Conservation (phyloP, 345 rosid species). For the Luvunga scandens region DNA sequence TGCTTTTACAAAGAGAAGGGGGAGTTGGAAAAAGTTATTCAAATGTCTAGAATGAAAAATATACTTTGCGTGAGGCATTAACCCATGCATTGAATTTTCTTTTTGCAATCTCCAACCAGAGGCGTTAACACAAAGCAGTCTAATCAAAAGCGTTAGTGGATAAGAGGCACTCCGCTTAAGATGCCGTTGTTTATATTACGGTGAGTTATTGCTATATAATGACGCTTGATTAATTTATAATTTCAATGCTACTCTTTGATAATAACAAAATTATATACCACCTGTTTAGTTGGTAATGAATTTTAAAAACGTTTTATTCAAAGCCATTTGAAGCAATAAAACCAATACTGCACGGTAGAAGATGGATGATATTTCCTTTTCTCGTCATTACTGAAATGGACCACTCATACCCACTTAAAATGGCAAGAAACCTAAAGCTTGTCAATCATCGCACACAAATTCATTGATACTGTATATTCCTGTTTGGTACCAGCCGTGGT, state of each 20-base stretch:
- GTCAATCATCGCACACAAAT: neutral
- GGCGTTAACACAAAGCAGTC: neutral
- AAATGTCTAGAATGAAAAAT: neutral
- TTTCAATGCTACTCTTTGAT: too few species aligned
- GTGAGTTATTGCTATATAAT: neutral
- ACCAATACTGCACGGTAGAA: neutral
- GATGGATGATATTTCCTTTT: constrained; percentile 1
- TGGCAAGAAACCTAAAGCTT: neutral
- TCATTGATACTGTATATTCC: neutral
- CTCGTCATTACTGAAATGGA: neutral
- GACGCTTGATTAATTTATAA: too few species aligned
- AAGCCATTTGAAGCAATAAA: neutral
- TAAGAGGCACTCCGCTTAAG: neutral
- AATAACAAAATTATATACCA: neutral
- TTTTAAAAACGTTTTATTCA: neutral
- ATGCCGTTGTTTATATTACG: too few species aligned
- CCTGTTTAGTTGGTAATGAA: neutral
- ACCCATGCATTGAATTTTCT: neutral
- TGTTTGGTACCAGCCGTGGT: neutral
- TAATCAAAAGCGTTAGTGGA: neutral
- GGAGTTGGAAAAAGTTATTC: too few species aligned
- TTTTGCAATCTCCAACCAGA: neutral
- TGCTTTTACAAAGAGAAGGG: too few species aligned
- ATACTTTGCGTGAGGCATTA: neutral
- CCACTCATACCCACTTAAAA: neutral